Evolutionary conservation across 352 stramenopile species (phyloP).

Genomic region (Globisporangium acanthophoron): DNA sequence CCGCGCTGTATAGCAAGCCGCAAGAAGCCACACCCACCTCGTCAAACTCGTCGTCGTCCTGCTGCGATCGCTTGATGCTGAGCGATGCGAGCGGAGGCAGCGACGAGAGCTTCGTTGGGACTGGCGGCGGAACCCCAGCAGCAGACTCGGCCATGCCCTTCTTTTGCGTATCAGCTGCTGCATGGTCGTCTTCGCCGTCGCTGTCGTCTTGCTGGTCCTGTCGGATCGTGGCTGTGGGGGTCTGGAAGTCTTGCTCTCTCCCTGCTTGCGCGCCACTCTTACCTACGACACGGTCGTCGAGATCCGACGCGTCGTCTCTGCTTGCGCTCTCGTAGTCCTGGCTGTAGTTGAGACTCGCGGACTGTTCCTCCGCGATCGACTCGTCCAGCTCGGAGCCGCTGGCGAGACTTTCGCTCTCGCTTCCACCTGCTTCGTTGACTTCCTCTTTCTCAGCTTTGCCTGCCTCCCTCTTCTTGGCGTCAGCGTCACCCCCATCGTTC

Average conservation of each 20-base stretch:
- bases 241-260: conserved; percentile 1
- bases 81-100: conserved; percentile 16
- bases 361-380: conserved; percentile 34
- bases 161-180: not conserved
- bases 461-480: conserved; percentile 2
- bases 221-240: not conserved
- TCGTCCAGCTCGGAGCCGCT: conserved; percentile 57
- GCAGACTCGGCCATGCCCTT: not conserved
- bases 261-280: not conserved
- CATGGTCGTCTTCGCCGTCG: conserved; percentile 15
- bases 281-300: not conserved
- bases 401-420: conserved; percentile 44
- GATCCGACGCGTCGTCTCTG: conserved; percentile 18
- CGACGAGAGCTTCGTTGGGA: conserved; percentile 16
- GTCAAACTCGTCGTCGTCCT: conserved; percentile 55
- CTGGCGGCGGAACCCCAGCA: conserved; percentile 20
- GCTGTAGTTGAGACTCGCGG: conserved; percentile 14
- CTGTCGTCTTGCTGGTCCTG: conserved; percentile 7
- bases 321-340: conserved; percentile 25
- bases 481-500: not conserved
- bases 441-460: conserved; percentile 25
- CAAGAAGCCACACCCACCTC: conserved; percentile 19
- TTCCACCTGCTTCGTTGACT: conserved; percentile 39
- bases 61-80: not conserved
- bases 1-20: not conserved